Base-by-base conservation (phyloP, 139 green algal species). In the Auxenochlorella pyrenoidosa region DNA sequence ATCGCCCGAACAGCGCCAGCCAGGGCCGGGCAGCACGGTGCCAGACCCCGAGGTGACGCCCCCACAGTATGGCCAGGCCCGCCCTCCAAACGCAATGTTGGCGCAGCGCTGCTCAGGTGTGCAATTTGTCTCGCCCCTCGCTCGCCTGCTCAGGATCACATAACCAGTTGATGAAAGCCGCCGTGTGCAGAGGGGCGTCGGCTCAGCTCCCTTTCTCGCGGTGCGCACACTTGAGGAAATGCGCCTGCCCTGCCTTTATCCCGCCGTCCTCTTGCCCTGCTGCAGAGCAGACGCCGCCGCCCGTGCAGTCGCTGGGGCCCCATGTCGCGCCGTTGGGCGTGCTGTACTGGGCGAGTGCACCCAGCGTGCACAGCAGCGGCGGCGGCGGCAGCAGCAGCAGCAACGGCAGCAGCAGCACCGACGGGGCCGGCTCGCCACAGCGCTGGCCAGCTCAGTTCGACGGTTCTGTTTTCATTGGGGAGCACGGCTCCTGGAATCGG, bases 301-400 rank as follows among this genome's bases (percentile, higher is more conserved):
- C 86, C 8, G 88, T 92, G 28, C 92, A 94, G 60, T 60, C 90
- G 30, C 81, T 94, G 63, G 92, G 92, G 0, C 90, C 92, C 0
- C 92, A 94, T 82, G 87, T 93, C 5, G 89, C 92, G 0, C 77
- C 92, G 10, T 66, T 94, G 34, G 92, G 90, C 26, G 86, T 94
- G 84, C 54, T 78, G 36, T 93, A 92, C 58, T 94, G 92, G 84
- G 32, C 59, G 0, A 26, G 38, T 10, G 1, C 22, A 32, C 28
- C 24, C 65, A 65, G 41, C 44, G 68, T 60, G 5, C 12, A 41
- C 4, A 83, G 34, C 21, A 44, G 34, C 70, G 36, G 10, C 34
- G 70, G 63, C 63, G 24, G 63, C 28, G 8, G 28, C 28, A 38
- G 32, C 44, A 1, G 44, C 32, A 30, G 47, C 44, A 30, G 76